Conservation (phyloP, 164 flowering plant species). For the Piper longum region DNA sequence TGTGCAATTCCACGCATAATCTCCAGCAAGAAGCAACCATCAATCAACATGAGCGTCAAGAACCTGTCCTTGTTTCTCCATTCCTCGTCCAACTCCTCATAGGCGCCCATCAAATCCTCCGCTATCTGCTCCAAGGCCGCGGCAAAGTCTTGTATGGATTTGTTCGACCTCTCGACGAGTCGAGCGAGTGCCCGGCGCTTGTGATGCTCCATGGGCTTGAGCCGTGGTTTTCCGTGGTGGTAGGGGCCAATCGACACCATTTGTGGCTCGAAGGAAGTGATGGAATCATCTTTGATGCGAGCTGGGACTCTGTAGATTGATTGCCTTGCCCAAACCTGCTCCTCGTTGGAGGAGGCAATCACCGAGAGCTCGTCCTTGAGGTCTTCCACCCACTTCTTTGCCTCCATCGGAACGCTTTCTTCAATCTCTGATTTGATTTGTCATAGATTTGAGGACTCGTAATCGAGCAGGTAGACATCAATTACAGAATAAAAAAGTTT, state of each 20-base stretch:
- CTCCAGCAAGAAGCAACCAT: slow-evolving; percentile 2
- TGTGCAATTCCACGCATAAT: neutral
- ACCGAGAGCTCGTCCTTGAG: too few relatives aligned
- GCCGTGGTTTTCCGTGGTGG: slow-evolving; percentile 1
- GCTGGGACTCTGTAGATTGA: neutral
- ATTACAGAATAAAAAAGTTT: too few relatives aligned
- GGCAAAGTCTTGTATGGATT: neutral
- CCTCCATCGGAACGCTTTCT: too few relatives aligned
- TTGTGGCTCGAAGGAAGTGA: neutral
- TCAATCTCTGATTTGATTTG: too few relatives aligned
- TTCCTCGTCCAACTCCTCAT: neutral
- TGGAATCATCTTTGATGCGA: neutral
- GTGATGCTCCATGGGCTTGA: neutral
- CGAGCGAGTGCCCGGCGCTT: neutral
- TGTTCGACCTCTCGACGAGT: neutral
- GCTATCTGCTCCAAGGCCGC: neutral
- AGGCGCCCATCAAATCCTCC: neutral
- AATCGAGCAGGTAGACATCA: too few relatives aligned
- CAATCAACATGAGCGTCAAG: neutral
- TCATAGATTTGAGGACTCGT: too few relatives aligned
- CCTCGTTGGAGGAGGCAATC: too few relatives aligned
- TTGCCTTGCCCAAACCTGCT: neutral
- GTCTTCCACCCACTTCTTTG: too few relatives aligned
- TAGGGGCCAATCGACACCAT: slow-evolving; percentile 2
- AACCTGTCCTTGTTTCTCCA: neutral